Conservation (phyloP, 805 yeast genomes). For the Ogataea angusta region DNA sequence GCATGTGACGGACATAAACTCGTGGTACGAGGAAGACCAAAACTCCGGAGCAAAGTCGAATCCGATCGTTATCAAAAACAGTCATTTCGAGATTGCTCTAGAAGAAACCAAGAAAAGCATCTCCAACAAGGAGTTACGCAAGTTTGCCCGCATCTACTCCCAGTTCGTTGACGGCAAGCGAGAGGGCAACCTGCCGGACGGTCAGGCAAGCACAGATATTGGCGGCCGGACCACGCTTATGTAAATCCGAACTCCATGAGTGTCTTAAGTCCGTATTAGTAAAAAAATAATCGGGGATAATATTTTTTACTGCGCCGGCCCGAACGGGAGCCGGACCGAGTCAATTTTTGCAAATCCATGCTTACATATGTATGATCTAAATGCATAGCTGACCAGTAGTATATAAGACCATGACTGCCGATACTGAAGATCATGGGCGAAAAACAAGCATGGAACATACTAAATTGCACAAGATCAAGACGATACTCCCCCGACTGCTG, state of each 20-base stretch:
- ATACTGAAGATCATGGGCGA: neutral
- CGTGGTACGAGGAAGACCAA: no score
- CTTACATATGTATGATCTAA: no score
- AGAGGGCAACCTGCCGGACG: constrained; percentile 87
- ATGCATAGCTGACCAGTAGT: neutral
- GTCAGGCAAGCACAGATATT: constrained; percentile 71
- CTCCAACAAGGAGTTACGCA: constrained; percentile 63
- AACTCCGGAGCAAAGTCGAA: neutral
- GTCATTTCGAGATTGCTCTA: constrained; percentile 60
- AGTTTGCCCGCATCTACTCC: constrained; percentile 60
- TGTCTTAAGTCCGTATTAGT: constrained; percentile 4
- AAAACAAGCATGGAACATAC: neutral
- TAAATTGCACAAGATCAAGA: neutral
- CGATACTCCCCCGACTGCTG: constrained; percentile 1
- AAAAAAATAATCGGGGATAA: neutral
- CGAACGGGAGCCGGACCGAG: neutral
- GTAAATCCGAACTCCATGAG: constrained; percentile 36
- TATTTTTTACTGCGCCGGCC: neutral
- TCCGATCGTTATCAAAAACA: constrained; percentile 24
- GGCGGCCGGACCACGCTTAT: constrained; percentile 85
- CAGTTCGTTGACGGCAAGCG: constrained; percentile 63
- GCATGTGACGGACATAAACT: neutral
- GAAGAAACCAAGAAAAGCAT: constrained; percentile 87
- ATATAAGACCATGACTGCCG: neutral
- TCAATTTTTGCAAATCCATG: neutral